A percentile compares a stretch with the other conserved stretches of the same genome.
These are phyloP conservation scores for Pterocarpus santalinus DNA, from an alignment of 306 rosid genomes.

Conservation along the genomic window DNA sequence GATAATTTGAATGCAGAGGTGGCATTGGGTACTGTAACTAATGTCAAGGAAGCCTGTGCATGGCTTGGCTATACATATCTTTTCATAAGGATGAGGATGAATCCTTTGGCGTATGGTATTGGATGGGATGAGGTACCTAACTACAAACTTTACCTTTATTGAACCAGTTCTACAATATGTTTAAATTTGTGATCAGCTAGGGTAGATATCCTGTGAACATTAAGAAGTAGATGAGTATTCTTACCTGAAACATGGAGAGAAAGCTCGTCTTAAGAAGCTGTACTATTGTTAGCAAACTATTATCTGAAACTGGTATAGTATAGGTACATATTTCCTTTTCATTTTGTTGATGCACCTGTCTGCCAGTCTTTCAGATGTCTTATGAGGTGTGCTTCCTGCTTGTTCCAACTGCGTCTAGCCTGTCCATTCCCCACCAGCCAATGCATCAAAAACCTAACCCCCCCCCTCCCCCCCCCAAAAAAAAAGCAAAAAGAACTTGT, in stretches of 20 bases:
- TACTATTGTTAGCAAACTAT: background rate
- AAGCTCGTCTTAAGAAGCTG: background rate
- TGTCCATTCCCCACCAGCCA: background rate
- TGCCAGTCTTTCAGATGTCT: slow-evolving; percentile 20
- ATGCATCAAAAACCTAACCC: background rate
- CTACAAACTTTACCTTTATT: slow-evolving; percentile 31
- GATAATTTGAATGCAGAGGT: slow-evolving; percentile 98
- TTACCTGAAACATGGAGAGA: slow-evolving; percentile 14
- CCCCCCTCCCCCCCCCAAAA: background rate
- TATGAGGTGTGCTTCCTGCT: slow-evolving; percentile 1
- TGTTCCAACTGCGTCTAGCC: background rate
- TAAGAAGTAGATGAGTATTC: slow-evolving; percentile 2
- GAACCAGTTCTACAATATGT: slow-evolving; percentile 28
- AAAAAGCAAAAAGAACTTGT: background rate
- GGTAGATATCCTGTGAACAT: background rate
- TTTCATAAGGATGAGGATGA: slow-evolving; percentile 95
- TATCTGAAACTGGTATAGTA: slow-evolving; percentile 10
- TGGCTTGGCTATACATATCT: slow-evolving; percentile 99
- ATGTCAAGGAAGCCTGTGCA: slow-evolving; percentile 98
- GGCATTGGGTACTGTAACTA: slow-evolving; percentile 97
- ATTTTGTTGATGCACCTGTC: background rate
- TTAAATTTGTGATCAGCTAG: slow-evolving; percentile 33
- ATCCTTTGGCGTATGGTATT: slow-evolving; percentile 93
- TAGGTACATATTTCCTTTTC: background rate
- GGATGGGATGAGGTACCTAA: slow-evolving; percentile 94